Percentiles rank a stretch among this genome's conserved stretches.
Conservation (phyloP, 2,329 filamentous ascomycete species). For the Nothomitra cinnamomea region DNA sequence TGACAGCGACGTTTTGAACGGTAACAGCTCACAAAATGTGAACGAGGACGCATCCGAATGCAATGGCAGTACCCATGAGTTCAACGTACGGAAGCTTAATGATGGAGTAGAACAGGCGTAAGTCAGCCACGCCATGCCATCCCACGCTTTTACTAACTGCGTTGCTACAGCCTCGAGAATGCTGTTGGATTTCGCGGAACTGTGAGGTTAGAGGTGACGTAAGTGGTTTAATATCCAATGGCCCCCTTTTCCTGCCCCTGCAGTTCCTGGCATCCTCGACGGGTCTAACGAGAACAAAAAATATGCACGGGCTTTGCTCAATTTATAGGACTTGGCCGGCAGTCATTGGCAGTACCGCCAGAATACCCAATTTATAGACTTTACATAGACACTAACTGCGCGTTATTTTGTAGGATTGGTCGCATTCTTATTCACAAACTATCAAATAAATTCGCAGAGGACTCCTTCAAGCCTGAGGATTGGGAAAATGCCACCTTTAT, state of each 20-base stretch:
- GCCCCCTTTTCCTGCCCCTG: too few species aligned
- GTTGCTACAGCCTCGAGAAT: neutral
- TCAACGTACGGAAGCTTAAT: neutral
- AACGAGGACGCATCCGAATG: neutral
- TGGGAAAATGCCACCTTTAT: neutral
- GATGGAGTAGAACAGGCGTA: neutral
- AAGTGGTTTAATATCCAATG: neutral
- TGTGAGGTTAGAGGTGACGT: neutral
- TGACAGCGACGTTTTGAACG: too few species aligned
- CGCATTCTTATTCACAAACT: neutral
- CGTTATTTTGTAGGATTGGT: neutral
- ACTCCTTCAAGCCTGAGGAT: neutral
- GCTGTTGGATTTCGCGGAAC: neutral
- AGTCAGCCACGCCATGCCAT: neutral
- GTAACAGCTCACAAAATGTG: neutral
- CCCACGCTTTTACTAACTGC: neutral
- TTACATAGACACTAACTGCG: neutral
- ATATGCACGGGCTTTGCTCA: too few species aligned
- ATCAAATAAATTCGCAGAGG: neutral
- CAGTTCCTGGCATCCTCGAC: too few species aligned
- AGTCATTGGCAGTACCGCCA: too few species aligned
- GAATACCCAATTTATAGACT: too few species aligned
- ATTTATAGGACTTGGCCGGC: too few species aligned
- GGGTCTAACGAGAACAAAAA: too few species aligned
- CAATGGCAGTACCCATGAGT: neutral